Base-by-base conservation (phyloP, 345 rosid species). In the Theobroma cacao region DNA sequence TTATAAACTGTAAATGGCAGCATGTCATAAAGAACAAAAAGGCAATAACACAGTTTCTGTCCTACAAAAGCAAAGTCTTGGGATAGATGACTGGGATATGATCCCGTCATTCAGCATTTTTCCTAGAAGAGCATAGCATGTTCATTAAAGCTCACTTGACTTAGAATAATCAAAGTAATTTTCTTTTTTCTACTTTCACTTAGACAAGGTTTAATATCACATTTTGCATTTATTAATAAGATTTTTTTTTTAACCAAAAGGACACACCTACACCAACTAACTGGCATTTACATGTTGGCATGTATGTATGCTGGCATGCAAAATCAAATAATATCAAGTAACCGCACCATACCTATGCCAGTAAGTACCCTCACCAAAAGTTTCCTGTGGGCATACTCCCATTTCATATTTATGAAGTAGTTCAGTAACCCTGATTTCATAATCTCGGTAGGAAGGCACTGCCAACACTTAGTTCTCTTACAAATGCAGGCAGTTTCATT, bases 361-460 rank as follows among this genome's bases (percentile, higher is more conserved):
- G 81, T 73, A 47, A 96, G 89, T 55, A 87, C 78, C 80, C 91
- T 85, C 63, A 87, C 75, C 58, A 84, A 86, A 56, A 89, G 88
- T 70, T 79, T 88, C 85, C 98, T 87, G 78, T 89, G 88, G 73
- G 80, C 82, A 75, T 90, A 80, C 81, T 96, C 97, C 97, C 93
- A 87, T 78, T 88, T 91, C 82, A 91, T 45, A 58, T 71, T 72
- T 34, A 91, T 70, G 71, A 86, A 83, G 81, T 74, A 84, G 72
- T 28, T 81, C 58, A 96, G 55, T 41, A 83, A 79, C 74, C 87
- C 89, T 80, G 97, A 86, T 76, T 86, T 86, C 48, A 70, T 64
- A 70, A 84, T 89, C 77, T 88, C 86, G 68, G 33, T 61, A 1
- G 84, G 76, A 79, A 86, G 90, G 82, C 95, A 91, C 22, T 78